These are phyloP conservation scores for Xylaria bambusicola DNA, from an alignment of 495 filamentous ascomycete genomes.

Conservation along the genomic window DNA sequence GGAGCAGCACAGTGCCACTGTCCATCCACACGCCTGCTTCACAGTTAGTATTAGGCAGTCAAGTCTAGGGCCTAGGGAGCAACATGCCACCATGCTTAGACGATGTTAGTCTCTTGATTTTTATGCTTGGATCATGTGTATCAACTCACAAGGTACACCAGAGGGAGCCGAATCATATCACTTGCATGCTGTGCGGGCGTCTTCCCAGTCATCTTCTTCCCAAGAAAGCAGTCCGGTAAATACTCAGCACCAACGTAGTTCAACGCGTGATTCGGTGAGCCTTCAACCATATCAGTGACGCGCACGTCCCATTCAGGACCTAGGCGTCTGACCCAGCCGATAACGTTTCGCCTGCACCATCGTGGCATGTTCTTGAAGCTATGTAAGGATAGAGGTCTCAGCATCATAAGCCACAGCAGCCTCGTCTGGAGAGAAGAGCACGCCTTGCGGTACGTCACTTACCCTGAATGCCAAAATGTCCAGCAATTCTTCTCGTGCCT, in stretches of 20 bases:
- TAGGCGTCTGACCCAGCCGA: conserved; percentile 25
- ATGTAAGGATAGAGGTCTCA: neutral
- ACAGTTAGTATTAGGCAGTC: neutral
- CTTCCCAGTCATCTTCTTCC: conserved; percentile 31
- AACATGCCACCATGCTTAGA: conserved; percentile 7
- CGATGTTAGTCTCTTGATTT: conserved; percentile 2
- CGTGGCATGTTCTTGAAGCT: conserved; percentile 28
- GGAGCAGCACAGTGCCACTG: conserved; percentile 31
- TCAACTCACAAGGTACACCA: conserved; percentile 24
- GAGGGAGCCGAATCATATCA: conserved; percentile 38
- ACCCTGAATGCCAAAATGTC: conserved; percentile 16
- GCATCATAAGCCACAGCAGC: neutral
- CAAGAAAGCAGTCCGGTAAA: conserved; percentile 32
- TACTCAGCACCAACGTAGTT: conserved; percentile 23
- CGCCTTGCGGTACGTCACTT: neutral
- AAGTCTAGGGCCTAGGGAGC: neutral
- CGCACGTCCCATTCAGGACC: conserved; percentile 25
- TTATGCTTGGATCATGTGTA: neutral
- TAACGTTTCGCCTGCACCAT: conserved; percentile 36
- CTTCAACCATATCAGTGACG: conserved; percentile 17
- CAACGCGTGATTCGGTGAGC: conserved; percentile 18
- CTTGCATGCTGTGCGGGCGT: conserved; percentile 28
- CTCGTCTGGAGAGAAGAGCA: neutral
- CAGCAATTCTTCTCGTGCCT: conserved; percentile 16
- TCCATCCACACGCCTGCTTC: conserved; percentile 40